These are phyloP conservation scores for Emergomyces pasteurianus DNA, from an alignment of 2,329 filamentous ascomycete species.

Conservation along the genomic window DNA sequence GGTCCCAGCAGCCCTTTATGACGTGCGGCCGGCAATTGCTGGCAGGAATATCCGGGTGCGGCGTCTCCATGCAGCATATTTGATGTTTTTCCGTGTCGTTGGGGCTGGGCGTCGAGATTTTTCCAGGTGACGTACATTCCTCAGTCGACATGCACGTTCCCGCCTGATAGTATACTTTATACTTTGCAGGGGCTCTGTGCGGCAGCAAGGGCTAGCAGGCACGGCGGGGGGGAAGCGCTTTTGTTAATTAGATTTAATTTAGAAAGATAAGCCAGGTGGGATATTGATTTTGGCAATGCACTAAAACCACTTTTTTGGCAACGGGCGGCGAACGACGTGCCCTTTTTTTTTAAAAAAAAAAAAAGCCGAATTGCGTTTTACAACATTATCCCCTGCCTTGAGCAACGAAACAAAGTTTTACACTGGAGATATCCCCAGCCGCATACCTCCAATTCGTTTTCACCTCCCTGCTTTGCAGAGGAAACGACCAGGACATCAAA, in stretches of 20 bases:
- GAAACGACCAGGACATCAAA: neutral
- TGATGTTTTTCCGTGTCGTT: slow-evolving; percentile 16
- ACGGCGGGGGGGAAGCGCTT: neutral
- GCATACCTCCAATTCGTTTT: neutral
- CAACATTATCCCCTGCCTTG: neutral
- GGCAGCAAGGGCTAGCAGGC: neutral
- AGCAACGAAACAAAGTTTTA: neutral
- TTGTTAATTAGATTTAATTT: neutral
- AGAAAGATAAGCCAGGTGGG: neutral
- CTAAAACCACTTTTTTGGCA: neutral
- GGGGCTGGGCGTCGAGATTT: slow-evolving; percentile 24
- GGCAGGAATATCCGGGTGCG: slow-evolving; percentile 1
- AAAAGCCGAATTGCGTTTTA: too few species aligned
- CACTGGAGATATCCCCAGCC: neutral
- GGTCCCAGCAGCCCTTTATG: slow-evolving; percentile 12
- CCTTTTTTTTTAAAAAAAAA: neutral
- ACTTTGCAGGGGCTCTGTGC: slow-evolving; percentile 1
- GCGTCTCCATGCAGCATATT: slow-evolving; percentile 14
- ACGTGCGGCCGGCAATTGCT: slow-evolving; percentile 13
- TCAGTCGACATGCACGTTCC: slow-evolving; percentile 30
- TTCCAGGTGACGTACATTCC: slow-evolving; percentile 27
- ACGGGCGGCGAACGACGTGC: neutral
- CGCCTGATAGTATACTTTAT: slow-evolving; percentile 5
- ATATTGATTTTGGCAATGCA: neutral
- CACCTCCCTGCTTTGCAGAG: neutral